Percentiles rank a stretch among this genome's conserved stretches.
These are phyloP conservation scores for Neopestalotiopsis rosae DNA, from an alignment of 2,329 filamentous ascomycete genomes.

Conservation along the genomic window DNA sequence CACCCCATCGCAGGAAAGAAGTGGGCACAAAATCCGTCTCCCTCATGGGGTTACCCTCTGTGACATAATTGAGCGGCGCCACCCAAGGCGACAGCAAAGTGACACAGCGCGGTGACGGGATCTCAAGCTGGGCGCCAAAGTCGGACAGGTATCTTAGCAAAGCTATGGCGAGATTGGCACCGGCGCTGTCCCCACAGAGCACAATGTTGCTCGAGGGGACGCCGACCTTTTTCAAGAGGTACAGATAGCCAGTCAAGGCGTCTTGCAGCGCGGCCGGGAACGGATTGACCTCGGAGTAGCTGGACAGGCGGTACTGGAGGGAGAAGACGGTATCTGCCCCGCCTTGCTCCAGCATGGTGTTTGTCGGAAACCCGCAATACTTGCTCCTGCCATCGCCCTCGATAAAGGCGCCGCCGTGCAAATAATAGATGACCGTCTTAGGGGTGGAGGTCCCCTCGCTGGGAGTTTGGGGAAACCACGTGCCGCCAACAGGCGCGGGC, in stretches of 20 bases:
- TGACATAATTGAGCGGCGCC: conserved; percentile 21
- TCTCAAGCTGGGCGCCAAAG: conserved; percentile 37
- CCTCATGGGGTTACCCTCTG: background rate
- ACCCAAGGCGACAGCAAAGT: conserved; percentile 38
- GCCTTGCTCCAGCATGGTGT: conserved; percentile 41
- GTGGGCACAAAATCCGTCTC: conserved; percentile 22
- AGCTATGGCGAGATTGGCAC: conserved; percentile 49
- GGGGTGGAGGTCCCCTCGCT: background rate
- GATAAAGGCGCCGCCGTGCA: conserved; percentile 55
- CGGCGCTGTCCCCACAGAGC: conserved; percentile 54
- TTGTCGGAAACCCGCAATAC: conserved; percentile 38
- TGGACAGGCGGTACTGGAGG: background rate
- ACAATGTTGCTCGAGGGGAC: conserved; percentile 47
- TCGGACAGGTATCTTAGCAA: conserved; percentile 52
- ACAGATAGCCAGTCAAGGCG: conserved; percentile 48
- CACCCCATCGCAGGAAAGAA: background rate
- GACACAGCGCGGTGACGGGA: conserved; percentile 44
- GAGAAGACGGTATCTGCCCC: conserved; percentile 40
- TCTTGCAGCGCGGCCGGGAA: conserved; percentile 59
- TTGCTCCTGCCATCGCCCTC: conserved; percentile 48
- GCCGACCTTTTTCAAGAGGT: conserved; percentile 44
- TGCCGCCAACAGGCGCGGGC: conserved; percentile 26
- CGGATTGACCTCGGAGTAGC: conserved; percentile 34
- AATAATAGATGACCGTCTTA: conserved; percentile 46
- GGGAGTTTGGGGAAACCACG: conserved; percentile 28